These are phyloP conservation scores for Cystobasidium onofrii DNA, from an alignment of 768 basidiomycete species.

Conservation along the genomic window DNA sequence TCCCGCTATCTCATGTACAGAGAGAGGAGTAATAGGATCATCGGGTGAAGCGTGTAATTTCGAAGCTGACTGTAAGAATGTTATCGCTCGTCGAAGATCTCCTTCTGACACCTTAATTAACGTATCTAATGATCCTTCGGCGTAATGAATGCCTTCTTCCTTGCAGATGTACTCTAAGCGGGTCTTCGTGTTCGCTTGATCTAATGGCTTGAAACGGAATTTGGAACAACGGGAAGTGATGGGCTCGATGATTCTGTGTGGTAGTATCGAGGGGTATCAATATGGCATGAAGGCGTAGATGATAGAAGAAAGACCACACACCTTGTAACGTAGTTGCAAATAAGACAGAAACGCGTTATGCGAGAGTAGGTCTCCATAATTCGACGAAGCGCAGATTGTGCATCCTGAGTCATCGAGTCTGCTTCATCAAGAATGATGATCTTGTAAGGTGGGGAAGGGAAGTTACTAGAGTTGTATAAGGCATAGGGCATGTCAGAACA, in stretches of 20 bases:
- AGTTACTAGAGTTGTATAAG: conserved; percentile 46
- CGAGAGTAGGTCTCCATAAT: conserved; percentile 99
- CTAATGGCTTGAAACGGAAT: conserved; percentile 92
- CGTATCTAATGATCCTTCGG: conserved; percentile 55
- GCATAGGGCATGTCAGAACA: neutral
- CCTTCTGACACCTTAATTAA: conserved; percentile 76
- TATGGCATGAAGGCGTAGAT: neutral
- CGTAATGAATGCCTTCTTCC: conserved; percentile 57
- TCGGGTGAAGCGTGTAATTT: conserved; percentile 58
- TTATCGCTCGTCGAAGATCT: conserved; percentile 92
- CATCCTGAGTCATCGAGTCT: conserved; percentile 99
- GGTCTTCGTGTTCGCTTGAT: conserved; percentile 62
- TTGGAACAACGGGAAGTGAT: conserved; percentile 98
- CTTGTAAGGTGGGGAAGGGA: conserved; percentile 96
- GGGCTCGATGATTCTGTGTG: conserved; percentile 85
- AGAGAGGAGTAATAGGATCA: conserved; percentile 58
- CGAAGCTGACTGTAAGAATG: conserved; percentile 90
- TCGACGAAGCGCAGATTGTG: conserved; percentile 88
- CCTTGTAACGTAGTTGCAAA: conserved; percentile 99
- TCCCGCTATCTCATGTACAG: conserved; percentile 94
- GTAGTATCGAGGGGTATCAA: neutral
- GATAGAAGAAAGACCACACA: conserved; percentile 45
- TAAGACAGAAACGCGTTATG: conserved; percentile 94
- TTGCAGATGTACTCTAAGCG: conserved; percentile 73
- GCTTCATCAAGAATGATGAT: conserved; percentile 98